Conservation (phyloP, 768 basidiomycete genomes). For the Boletellus sp. region DNA sequence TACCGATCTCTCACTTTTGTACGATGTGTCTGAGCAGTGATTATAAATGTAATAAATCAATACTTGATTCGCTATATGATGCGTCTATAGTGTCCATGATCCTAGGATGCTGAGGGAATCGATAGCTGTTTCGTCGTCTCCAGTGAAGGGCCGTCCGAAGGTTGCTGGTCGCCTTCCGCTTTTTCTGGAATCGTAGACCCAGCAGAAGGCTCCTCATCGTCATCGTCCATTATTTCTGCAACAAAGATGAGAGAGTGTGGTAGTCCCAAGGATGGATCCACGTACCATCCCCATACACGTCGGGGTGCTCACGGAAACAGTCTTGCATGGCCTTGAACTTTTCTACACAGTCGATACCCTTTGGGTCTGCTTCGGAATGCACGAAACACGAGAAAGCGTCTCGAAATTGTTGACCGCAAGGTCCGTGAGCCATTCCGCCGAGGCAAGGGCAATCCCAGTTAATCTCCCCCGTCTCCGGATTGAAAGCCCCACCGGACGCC, state of each 20-base stretch:
- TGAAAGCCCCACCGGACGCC: conserved; percentile 61
- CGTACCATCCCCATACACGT: conserved; percentile 92
- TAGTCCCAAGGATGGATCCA: conserved; percentile 3
- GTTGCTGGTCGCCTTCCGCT: conserved; percentile 3
- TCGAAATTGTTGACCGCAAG: conserved; percentile 89
- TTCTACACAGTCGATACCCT: conserved; percentile 96
- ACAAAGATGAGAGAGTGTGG: conserved; percentile 3
- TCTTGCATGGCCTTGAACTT: conserved; percentile 97
- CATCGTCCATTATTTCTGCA: conserved; percentile 67
- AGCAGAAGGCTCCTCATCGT: conserved; percentile 43
- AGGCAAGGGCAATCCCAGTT: conserved; percentile 99
- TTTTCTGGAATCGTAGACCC: conserved; percentile 4
- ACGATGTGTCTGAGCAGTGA: conserved; percentile 28
- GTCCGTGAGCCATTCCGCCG: conserved; percentile 97
- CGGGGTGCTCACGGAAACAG: conserved; percentile 95
- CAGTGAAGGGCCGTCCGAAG: conserved; percentile 2
- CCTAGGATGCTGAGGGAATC: conserved; percentile 17
- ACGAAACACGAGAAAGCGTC: conserved; percentile 98
- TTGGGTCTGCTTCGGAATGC: conserved; percentile 89
- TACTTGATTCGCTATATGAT: conserved; percentile 15
- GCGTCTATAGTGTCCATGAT: conserved; percentile 20
- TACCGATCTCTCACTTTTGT: conserved; percentile 9
- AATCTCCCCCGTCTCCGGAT: conserved; percentile 97
- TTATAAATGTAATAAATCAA: conserved; percentile 28
- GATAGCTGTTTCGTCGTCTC: conserved; percentile 8